Base-by-base conservation (phyloP, 306 rosid genomes). In the Elaeagnus macrophylla region DNA sequence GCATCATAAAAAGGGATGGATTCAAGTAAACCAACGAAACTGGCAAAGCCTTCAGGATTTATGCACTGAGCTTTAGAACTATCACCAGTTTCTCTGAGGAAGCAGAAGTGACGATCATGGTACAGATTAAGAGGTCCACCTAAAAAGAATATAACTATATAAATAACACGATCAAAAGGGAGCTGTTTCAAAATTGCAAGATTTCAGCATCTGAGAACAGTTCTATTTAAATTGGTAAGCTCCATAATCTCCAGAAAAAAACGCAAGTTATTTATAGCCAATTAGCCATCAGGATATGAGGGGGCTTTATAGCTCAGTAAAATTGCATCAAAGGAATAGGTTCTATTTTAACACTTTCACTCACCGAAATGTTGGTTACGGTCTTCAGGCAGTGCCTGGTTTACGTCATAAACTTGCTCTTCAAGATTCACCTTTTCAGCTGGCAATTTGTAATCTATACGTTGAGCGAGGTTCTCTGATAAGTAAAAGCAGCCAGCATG, bases 1-100 rank as follows among this genome's bases (percentile, higher is more conserved):
- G 77, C 62, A 70, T 81, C 90, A 37, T 83, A 77, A 59, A 90
- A 77, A 78, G 97, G 97, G 68, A 90, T 80, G 52, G 95, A 86
- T 82, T 82, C 89, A 15, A 90, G 88, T 69, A 90, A 71, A 66
- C 86, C 82, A 74, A 90, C 59, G 65, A 90, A 83, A 81, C 69
- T 81, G 53, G 91, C 76, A 74, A 90, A 80, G 63, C 84, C 88
- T 76, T 82, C 95, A 47, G 93, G 84, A 71, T 80, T 86, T 72
- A 71, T 74, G 83, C 97, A 86, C 58, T 82, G 91, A 56, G 78
- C 84, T 51, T 76, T 77, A 51, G 68, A 57, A 68, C 79, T 85
- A 60, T 67, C 75, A 60, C 56, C 44, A 58, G 57, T 70, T 65
- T 67, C 55, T 48, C 94, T 94, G 58, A 77, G 81, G 77, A 81